Percentiles rank a stretch among this genome's conserved stretches.
Evolutionary conservation across 139 green algal genomes (phyloP).

Genomic region (Asterochloris erici): DNA sequence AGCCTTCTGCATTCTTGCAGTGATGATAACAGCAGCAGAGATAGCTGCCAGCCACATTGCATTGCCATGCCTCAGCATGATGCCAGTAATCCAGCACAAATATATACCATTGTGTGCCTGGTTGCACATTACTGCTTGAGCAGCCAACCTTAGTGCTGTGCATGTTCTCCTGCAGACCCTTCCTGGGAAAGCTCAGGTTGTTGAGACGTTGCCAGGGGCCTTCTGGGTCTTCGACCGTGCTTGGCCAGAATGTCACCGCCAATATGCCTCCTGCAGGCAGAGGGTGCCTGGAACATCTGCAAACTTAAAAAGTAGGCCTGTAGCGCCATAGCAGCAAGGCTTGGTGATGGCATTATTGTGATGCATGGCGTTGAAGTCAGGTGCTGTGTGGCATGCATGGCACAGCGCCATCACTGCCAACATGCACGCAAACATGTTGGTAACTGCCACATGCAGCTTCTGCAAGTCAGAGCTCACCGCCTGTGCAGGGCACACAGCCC

Average conservation of each 20-base stretch:
- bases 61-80: neutral
- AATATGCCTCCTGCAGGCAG: conserved; percentile 20
- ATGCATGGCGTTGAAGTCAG: neutral
- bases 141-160: neutral
- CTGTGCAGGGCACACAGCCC: too few species aligned
- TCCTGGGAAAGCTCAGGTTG: neutral
- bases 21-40: neutral
- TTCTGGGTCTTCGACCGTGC: conserved; percentile 4
- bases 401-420: neutral
- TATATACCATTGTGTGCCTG: neutral
- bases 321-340: neutral
- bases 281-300: neutral
- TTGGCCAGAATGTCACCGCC: conserved; percentile 28
- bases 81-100: neutral
- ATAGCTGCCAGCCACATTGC: neutral
- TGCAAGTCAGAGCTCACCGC: neutral
- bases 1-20: neutral
- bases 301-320: neutral
- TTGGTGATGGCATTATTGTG: neutral
- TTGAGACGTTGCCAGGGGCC: conserved; percentile 29
- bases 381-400: neutral
- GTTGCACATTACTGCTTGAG: neutral
- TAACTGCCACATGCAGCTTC: neutral
- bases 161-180: neutral
- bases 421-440: neutral